These are phyloP conservation scores for Claviceps africana DNA, from an alignment of 2,329 filamentous ascomycete species.

Conservation along the genomic window DNA sequence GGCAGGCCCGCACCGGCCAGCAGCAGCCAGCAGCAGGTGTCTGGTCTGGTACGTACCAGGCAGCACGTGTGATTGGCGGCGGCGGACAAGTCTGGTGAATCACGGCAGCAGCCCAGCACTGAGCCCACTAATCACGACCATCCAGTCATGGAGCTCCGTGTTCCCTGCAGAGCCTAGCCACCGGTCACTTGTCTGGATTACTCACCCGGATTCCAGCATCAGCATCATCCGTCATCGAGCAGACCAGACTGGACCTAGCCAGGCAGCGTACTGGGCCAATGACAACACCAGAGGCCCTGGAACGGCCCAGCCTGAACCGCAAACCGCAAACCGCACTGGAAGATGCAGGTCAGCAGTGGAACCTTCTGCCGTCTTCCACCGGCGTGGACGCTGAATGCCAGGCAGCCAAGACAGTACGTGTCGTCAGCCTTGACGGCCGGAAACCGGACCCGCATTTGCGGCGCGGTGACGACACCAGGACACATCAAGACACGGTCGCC, in stretches of 20 bases:
- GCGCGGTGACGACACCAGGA: not conserved
- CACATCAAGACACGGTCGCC: not conserved
- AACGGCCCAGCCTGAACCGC: too few relatives aligned
- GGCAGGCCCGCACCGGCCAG: not conserved
- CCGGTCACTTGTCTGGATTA: too few relatives aligned
- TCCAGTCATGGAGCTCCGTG: not conserved
- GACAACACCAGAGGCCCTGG: conserved; percentile 15
- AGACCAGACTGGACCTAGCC: too few relatives aligned
- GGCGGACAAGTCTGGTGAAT: not conserved
- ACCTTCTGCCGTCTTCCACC: conserved; percentile 5
- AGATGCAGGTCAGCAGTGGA: conserved; percentile 5
- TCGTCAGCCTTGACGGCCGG: not conserved
- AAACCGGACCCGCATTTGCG: not conserved
- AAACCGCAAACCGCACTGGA: too few relatives aligned
- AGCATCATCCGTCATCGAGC: too few relatives aligned
- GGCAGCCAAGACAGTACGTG: conserved; percentile 5
- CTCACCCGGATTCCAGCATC: conserved; percentile 3
- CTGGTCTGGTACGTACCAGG: not conserved
- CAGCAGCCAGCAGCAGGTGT: not conserved
- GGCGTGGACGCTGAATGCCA: not conserved
- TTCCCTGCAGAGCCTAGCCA: too few relatives aligned
- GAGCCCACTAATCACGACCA: not conserved
- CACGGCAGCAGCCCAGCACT: not conserved
- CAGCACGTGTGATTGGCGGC: not conserved
- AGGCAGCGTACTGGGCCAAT: conserved; percentile 18